Conservation (phyloP, 768 basidiomycete genomes). For the Brasilioporus rufonigricans region DNA sequence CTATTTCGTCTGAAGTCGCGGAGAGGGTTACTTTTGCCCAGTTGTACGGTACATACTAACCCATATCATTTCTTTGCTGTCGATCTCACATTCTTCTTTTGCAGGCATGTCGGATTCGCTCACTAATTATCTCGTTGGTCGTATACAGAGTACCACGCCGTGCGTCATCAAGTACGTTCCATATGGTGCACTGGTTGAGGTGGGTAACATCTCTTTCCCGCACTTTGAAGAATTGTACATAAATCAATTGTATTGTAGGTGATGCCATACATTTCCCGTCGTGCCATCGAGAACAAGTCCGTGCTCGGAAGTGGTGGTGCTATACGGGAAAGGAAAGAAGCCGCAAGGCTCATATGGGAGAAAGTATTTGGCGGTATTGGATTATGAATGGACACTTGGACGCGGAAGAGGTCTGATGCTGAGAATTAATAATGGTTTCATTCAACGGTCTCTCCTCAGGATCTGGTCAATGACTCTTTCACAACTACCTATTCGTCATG, state of each 20-base stretch:
- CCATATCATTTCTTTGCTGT: neutral
- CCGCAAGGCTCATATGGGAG: slow-evolving; percentile 28
- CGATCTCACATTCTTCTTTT: neutral
- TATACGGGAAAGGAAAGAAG: slow-evolving; percentile 31
- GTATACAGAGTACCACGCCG: slow-evolving; percentile 52
- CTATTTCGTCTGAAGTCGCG: slow-evolving; percentile 51
- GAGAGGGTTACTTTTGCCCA: slow-evolving; percentile 77
- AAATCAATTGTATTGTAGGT: slow-evolving; percentile 43
- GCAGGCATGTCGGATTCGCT: slow-evolving; percentile 85
- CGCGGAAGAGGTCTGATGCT: neutral
- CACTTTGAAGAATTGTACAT: neutral
- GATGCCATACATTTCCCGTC: slow-evolving; percentile 85
- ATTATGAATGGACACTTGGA: slow-evolving; percentile 9
- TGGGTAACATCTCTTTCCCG: slow-evolving; percentile 20
- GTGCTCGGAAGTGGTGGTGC: slow-evolving; percentile 76
- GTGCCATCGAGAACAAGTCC: slow-evolving; percentile 93
- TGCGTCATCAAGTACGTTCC: slow-evolving; percentile 84
- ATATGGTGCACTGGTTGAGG: slow-evolving; percentile 70
- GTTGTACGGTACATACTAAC: slow-evolving; percentile 62
- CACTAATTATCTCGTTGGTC: slow-evolving; percentile 63
- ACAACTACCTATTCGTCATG: neutral
- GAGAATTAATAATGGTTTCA: neutral
- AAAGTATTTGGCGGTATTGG: slow-evolving; percentile 31
- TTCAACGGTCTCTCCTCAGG: neutral
- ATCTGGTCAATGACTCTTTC: neutral